phyloP scores from a whole-genome alignment of 176 grass and related monocot genomes.

The Zoysia pacifica region DNA sequence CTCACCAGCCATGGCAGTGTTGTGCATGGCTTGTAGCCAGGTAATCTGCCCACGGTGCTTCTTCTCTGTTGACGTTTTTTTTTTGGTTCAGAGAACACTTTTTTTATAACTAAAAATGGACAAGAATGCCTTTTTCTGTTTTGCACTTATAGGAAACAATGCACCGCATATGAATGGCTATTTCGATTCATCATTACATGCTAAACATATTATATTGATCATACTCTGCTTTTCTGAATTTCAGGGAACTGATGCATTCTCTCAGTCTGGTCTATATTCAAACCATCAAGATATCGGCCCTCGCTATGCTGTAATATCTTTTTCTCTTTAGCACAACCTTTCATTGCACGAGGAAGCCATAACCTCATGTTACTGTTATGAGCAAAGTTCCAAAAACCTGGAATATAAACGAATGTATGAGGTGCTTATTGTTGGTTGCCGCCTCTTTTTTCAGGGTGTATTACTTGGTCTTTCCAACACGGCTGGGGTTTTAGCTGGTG shows the following conservation, averaged over 20 bases:
- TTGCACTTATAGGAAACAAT: background rate
- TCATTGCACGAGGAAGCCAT: background rate
- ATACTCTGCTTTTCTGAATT: slow-evolving; percentile 1
- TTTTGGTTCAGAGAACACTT: background rate
- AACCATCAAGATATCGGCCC: slow-evolving; percentile 98
- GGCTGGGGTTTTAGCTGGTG: slow-evolving; percentile 91
- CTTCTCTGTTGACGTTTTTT: background rate
- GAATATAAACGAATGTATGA: slow-evolving; percentile 25
- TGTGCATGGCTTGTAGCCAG: slow-evolving; percentile 97
- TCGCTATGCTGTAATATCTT: slow-evolving; percentile 70
- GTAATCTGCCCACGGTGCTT: slow-evolving; percentile 50
- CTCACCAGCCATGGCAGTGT: slow-evolving; percentile 84
- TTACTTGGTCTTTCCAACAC: slow-evolving; percentile 93
- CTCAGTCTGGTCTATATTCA: slow-evolving; percentile 92
- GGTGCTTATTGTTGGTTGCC: slow-evolving; percentile 15
- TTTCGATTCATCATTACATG: background rate
- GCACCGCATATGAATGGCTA: background rate
- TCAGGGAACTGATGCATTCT: slow-evolving; percentile 95
- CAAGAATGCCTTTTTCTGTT: background rate
- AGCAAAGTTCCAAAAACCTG: slow-evolving; percentile 3
- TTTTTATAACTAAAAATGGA: background rate
- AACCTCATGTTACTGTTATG: background rate
- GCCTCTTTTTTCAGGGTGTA: slow-evolving; percentile 70
- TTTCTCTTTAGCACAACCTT: background rate
- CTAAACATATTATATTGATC: background rate